These are phyloP conservation scores for Fraxinus paxiana DNA, from an alignment of 305 asterid species.

Conservation along the genomic window DNA sequence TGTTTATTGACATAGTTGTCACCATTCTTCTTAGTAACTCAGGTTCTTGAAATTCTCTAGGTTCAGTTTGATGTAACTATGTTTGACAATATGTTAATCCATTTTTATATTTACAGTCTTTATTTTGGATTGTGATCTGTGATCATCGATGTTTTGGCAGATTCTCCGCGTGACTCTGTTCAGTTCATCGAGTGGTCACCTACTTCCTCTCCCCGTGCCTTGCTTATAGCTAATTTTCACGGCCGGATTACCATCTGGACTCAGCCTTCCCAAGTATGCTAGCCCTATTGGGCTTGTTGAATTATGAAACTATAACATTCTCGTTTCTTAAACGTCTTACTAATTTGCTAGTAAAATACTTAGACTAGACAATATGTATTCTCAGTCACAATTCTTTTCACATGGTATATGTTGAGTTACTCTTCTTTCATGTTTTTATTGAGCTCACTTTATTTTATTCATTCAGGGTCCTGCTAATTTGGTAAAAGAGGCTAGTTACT, in stretches of 20 bases:
- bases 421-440: slow-evolving; percentile 15
- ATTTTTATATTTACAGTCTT: background rate
- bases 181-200: slow-evolving; percentile 99
- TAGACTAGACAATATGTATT: slow-evolving; percentile 15
- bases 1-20: background rate
- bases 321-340: slow-evolving; percentile 6
- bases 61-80: background rate
- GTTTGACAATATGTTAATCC: slow-evolving; percentile 2
- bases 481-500: slow-evolving; percentile 91
- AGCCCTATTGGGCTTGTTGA: slow-evolving; percentile 18
- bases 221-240: slow-evolving; percentile 88
- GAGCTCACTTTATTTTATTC: slow-evolving; percentile 24
- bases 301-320: slow-evolving; percentile 14
- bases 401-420: background rate
- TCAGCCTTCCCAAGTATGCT: slow-evolving; percentile 85
- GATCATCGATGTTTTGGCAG: slow-evolving; percentile 40
- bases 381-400: background rate
- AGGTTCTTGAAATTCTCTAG: slow-evolving; percentile 1
- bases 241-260: slow-evolving; percentile 96
- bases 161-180: slow-evolving; percentile 96
- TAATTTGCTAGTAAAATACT: slow-evolving; percentile 2
- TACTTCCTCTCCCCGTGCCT: slow-evolving; percentile 80
- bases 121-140: slow-evolving; percentile 10
- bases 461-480: slow-evolving; percentile 78
- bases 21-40: background rate